A percentile compares a stretch with the other conserved stretches of the same genome.
phyloP scores from a whole-genome alignment of 2,329 filamentous ascomycete genomes.

The Botrytis squamosa region DNA sequence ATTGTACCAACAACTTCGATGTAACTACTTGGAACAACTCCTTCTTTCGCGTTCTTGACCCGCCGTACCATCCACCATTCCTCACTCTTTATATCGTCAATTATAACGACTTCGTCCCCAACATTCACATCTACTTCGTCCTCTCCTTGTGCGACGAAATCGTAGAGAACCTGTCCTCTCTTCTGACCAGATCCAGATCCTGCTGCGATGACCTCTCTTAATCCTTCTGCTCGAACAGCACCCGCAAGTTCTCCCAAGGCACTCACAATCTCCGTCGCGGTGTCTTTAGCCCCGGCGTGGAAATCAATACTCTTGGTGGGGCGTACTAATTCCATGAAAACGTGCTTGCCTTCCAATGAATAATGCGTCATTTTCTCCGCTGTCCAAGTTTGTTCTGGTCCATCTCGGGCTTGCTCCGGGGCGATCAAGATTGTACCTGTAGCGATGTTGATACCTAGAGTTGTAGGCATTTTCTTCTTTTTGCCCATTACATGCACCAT shows the following conservation, averaged over 20 bases:
- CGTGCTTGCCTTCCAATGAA: slow-evolving; percentile 95
- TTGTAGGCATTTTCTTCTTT: slow-evolving; percentile 98
- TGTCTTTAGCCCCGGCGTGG: slow-evolving; percentile 95
- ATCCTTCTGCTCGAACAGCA: slow-evolving; percentile 75
- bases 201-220: slow-evolving; percentile 83
- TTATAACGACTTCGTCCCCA: slow-evolving; percentile 85
- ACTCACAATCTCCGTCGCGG: slow-evolving; percentile 86
- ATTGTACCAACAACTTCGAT: slow-evolving; percentile 79
- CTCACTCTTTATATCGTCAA: slow-evolving; percentile 89
- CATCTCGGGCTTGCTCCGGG: slow-evolving; percentile 79
- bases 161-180: slow-evolving; percentile 85
- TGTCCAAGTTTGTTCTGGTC: slow-evolving; percentile 86
- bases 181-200: slow-evolving; percentile 69
- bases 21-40: slow-evolving; percentile 95
- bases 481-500: slow-evolving; percentile 94
- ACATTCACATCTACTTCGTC: slow-evolving; percentile 91
- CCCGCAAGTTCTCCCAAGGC: slow-evolving; percentile 87
- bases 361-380: slow-evolving; percentile 97
- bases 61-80: slow-evolving; percentile 98
- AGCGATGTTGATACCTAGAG: slow-evolving; percentile 84
- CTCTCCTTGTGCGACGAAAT: slow-evolving; percentile 94
- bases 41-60: slow-evolving; percentile 88
- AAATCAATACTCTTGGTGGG: slow-evolving; percentile 96
- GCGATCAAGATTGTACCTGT: slow-evolving; percentile 89
- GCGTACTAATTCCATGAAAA: slow-evolving; percentile 88